phyloP scores from a whole-genome alignment of 1,284 basidiomycete genomes.

The Trametes hirsuta region DNA sequence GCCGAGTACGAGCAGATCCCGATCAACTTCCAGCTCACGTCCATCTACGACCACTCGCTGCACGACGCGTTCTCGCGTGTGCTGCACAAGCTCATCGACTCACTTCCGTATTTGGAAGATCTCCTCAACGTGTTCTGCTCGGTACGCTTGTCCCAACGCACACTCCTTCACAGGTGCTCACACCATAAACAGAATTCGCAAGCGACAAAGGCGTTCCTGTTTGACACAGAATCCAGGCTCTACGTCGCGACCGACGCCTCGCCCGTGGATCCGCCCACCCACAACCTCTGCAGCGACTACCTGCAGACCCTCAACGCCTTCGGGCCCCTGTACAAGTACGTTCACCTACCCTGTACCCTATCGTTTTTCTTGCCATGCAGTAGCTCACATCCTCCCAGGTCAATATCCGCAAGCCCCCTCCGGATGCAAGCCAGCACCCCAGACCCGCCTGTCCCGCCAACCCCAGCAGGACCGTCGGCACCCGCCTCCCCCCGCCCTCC shows the following conservation, averaged over 20 bases:
- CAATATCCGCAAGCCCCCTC: conserved; percentile 32
- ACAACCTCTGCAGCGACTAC: conserved; percentile 91
- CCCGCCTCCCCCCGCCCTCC: conserved; percentile 19
- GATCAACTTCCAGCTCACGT: conserved; percentile 85
- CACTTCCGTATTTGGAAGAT: conserved; percentile 75
- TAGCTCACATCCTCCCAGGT: conserved; percentile 21
- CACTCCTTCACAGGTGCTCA: neutral
- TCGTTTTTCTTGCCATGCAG: neutral
- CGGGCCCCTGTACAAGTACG: conserved; percentile 81
- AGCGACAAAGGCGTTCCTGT: conserved; percentile 91
- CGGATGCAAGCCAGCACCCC: conserved; percentile 20
- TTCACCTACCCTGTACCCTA: neutral
- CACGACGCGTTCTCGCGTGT: conserved; percentile 88
- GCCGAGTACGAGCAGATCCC: conserved; percentile 70
- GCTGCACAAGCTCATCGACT: conserved; percentile 74
- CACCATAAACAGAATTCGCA: conserved; percentile 71
- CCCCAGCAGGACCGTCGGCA: conserved; percentile 15
- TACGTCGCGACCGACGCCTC: conserved; percentile 94
- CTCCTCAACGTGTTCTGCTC: conserved; percentile 82
- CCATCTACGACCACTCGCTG: conserved; percentile 87
- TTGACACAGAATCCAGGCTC: conserved; percentile 85
- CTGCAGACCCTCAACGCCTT: conserved; percentile 88
- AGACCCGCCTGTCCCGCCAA: conserved; percentile 1
- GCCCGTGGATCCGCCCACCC: conserved; percentile 87
- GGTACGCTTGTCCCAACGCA: conserved; percentile 45